A percentile compares a stretch with the other conserved stretches of the same genome.
Evolutionary conservation across 345 rosid species (phyloP).

Genomic region (Litchi chinensis): DNA sequence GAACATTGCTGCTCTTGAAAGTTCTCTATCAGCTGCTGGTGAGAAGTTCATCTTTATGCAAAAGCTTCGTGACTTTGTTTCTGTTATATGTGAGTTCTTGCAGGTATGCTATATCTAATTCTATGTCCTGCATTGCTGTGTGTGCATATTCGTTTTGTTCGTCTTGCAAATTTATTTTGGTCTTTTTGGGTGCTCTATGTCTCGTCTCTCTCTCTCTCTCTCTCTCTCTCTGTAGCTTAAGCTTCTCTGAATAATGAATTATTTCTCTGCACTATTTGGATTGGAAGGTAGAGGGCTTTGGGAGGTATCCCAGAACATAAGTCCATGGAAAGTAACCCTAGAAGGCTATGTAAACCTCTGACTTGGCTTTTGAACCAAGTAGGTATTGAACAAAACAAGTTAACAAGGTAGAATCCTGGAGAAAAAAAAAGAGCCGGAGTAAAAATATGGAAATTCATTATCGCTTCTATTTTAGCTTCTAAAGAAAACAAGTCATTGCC

Average conservation of each 20-base stretch:
- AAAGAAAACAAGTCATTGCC: background rate
- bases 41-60: conserved; percentile 99
- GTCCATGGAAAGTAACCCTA: background rate
- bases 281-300: background rate
- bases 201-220: background rate
- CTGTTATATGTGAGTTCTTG: conserved; percentile 95
- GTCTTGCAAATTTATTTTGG: background rate
- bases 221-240: background rate
- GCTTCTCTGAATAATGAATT: too few species aligned
- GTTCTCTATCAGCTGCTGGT: conserved; percentile 78
- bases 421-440: background rate
- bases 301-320: background rate
- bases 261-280: background rate
- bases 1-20: conserved; percentile 76
- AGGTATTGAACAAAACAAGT: background rate
- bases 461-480: background rate
- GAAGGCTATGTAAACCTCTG: background rate
- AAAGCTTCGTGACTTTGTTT: conserved; percentile 93
- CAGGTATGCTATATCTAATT: conserved; percentile 72
- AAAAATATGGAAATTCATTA: background rate
- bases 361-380: background rate
- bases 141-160: conserved; percentile 1
- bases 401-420: background rate
- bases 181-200: background rate
- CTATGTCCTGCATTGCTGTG: conserved; percentile 17